Conservation (phyloP, 345 rosid species). For the Erysimum cheiranthoides region DNA sequence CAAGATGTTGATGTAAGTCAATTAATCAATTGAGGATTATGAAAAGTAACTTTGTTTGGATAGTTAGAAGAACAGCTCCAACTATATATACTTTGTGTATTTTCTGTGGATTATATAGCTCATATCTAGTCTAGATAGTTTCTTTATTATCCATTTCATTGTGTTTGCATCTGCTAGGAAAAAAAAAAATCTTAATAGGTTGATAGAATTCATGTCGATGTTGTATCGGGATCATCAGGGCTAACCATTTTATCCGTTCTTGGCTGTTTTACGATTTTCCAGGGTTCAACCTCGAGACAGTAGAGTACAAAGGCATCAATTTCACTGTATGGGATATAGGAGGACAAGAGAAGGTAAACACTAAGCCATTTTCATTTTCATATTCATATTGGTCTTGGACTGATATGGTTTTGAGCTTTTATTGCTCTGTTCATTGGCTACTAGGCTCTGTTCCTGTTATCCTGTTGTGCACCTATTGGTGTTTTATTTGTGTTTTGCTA, state of each 20-base stretch:
- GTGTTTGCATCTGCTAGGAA: neutral
- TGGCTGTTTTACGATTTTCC: slow-evolving; percentile 8
- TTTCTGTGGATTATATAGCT: slow-evolving; percentile 2
- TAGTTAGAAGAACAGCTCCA: neutral
- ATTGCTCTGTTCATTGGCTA: no score
- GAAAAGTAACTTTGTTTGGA: neutral
- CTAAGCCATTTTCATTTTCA: neutral
- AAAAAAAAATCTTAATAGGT: neutral
- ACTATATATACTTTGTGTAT: neutral
- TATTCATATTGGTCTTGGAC: no score
- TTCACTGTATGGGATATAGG: slow-evolving; percentile 79
- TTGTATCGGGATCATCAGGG: neutral
- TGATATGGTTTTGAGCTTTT: no score
- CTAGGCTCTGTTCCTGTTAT: no score
- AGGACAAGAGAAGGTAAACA: slow-evolving; percentile 67
- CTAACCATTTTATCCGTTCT: neutral
- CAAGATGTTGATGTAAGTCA: neutral
- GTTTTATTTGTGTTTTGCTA: no score
- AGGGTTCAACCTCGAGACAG: slow-evolving; percentile 76
- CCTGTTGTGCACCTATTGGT: no score
- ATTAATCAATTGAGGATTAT: neutral
- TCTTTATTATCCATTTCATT: neutral
- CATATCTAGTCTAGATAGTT: neutral
- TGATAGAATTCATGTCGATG: neutral
- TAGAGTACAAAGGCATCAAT: slow-evolving; percentile 60